Percentiles rank a stretch among this genome's conserved stretches.
Conservation (phyloP, 257 asterid species). For the Solanum acaule region DNA sequence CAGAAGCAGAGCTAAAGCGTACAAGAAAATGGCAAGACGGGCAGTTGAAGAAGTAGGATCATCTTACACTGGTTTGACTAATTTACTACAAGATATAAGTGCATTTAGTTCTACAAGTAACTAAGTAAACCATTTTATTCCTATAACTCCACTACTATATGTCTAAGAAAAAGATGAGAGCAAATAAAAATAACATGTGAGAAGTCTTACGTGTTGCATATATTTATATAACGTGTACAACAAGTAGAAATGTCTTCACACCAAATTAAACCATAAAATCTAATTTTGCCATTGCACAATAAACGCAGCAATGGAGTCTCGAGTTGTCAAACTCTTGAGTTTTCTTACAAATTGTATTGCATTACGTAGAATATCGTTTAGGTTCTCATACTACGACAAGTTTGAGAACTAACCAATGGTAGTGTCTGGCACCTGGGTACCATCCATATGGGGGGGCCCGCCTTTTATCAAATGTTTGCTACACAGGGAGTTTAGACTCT, state of each 20-base stretch:
- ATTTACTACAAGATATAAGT: background rate
- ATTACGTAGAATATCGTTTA: background rate
- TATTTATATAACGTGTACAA: background rate
- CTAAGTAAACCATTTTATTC: background rate
- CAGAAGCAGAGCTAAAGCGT: conserved; percentile 19
- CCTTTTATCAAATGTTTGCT: background rate
- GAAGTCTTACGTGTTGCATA: background rate
- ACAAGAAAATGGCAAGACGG: conserved; percentile 21
- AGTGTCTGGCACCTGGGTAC: background rate
- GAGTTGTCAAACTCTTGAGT: background rate
- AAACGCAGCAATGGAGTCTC: background rate
- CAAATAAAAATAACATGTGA: background rate
- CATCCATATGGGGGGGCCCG: background rate
- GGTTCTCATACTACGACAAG: background rate
- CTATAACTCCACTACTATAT: background rate
- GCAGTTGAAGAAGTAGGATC: conserved; percentile 22
- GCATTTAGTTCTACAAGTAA: background rate
- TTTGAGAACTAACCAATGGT: background rate
- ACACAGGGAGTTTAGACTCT: background rate
- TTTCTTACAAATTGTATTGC: background rate
- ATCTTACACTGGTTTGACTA: background rate
- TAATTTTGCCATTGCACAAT: background rate
- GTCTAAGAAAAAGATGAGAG: no score
- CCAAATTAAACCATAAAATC: background rate
- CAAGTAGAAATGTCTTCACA: background rate